Evolutionary conservation across 164 flowering plant species (phyloP), one percentile per base, ranked within the genome.

Genomic region (Cinnamomum chago): DNA sequence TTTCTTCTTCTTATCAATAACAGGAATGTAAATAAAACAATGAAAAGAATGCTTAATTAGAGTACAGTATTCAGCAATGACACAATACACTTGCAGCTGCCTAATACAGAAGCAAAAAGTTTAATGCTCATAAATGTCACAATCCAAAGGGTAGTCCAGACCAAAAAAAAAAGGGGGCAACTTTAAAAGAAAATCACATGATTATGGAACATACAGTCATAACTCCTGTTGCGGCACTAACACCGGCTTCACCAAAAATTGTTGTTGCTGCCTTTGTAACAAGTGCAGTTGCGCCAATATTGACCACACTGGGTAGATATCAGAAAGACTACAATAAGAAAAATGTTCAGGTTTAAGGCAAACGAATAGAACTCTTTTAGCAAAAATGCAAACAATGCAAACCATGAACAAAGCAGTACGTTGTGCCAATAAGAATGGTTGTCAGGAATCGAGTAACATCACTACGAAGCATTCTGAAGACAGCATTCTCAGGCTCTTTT

Each of bases 231-330:
- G 99, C 99, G 67, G 97, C 97, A 81, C 88, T 89, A 75, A 96
- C 85, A 81, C 99, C 99, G 81, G 97, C 99, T 87, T 96, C 97
- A 75, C 99, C 99, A 89, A 91, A 96, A 73, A 88, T 82, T 70
- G 93, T 82, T 64, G 97, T 96, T 70, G 99, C 98, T 68, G 99
- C 97, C 55, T 94, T 93, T n/a, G 99, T 96, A 76, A 94, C 99
- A 72, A 94, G 72, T 73, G 99, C 99, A 82, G 99, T 96, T 80
- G 99, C 99, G 75, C 87, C 99, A 87, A 94, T 96, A 77, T 92
- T 96, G 51, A 89, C 98, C 77, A 96, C 98, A 75, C 98, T 96
- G 82, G 52, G 75, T 24, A 79, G 74, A 62, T 25, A 70, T 52
- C 62, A 70, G 51, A 73, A 65, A 72, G 75, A 73, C 70, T 47